Conservation (phyloP, 2,329 filamentous ascomycete species). For the Diaporthe capsici region DNA sequence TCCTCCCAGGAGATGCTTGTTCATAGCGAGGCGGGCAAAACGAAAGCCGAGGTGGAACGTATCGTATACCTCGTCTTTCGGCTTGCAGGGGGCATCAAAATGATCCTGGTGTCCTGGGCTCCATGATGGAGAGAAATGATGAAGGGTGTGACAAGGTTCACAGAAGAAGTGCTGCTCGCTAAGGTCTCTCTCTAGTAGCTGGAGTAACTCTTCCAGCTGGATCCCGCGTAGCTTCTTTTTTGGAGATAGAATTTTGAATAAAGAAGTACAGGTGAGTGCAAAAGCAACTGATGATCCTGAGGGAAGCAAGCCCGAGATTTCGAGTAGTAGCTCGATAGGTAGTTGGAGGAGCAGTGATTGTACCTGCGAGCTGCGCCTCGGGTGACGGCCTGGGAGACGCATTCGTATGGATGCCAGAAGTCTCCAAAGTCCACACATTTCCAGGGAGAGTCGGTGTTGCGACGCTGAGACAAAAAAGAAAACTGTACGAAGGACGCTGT, state of each 20-base stretch:
- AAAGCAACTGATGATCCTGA: background rate
- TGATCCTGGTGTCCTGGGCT: background rate
- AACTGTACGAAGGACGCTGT: background rate
- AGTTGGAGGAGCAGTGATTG: conserved; percentile 14
- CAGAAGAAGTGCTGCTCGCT: conserved; percentile 8
- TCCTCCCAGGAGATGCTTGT: conserved; percentile 1
- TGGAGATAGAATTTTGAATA: background rate
- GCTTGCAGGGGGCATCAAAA: background rate
- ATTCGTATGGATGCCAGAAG: background rate
- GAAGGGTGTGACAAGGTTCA: background rate
- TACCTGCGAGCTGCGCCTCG: conserved; percentile 4
- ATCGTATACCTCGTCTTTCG: background rate
- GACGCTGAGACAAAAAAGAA: background rate
- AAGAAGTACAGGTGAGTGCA: conserved; percentile 9
- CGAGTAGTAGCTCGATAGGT: conserved; percentile 10
- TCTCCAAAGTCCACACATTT: background rate
- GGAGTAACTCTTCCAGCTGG: background rate
- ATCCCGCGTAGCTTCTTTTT: background rate
- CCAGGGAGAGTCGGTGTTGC: background rate
- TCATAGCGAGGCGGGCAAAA: conserved; percentile 1
- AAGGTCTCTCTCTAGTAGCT: background rate
- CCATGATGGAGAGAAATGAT: background rate
- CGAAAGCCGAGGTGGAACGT: background rate
- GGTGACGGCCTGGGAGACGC: background rate
- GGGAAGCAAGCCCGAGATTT: background rate